phyloP scores from a whole-genome alignment of 768 basidiomycete species.

The Hortiboletus flavorubellus region DNA sequence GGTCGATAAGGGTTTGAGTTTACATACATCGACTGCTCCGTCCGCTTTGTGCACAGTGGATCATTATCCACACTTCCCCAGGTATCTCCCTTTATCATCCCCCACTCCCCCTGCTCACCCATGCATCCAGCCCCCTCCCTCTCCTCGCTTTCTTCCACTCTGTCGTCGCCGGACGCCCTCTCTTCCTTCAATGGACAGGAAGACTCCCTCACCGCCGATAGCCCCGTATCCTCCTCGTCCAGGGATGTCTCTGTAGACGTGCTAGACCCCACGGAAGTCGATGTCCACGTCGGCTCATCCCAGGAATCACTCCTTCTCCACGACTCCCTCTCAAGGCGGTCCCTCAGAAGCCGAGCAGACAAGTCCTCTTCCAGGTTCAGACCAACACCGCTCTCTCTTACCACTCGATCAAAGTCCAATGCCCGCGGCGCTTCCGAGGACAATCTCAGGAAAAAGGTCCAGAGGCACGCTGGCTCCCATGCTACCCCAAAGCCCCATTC shows the following conservation, averaged over 20 bases:
- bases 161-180: slow-evolving; percentile 31
- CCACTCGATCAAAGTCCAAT: slow-evolving; percentile 26
- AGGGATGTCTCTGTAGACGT: slow-evolving; percentile 32
- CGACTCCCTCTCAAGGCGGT: slow-evolving; percentile 23
- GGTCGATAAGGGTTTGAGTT: not conserved
- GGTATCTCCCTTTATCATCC: slow-evolving; percentile 12
- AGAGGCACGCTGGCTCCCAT: slow-evolving; percentile 21
- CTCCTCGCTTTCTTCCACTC: slow-evolving; percentile 26
- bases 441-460: slow-evolving; percentile 25
- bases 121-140: slow-evolving; percentile 21
- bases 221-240: slow-evolving; percentile 32
- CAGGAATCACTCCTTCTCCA: slow-evolving; percentile 26
- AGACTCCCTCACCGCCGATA: slow-evolving; percentile 27
- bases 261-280: slow-evolving; percentile 26
- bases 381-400: slow-evolving; percentile 19
- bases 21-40: not conserved
- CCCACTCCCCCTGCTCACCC: not conserved
- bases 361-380: slow-evolving; percentile 27
- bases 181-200: slow-evolving; percentile 32
- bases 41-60: not conserved
- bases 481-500: slow-evolving; percentile 21
- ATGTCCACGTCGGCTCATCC: slow-evolving; percentile 21
- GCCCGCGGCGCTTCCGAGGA: slow-evolving; percentile 26
- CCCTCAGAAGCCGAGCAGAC: slow-evolving; percentile 29
- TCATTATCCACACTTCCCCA: not conserved